A percentile compares a stretch with the other conserved stretches of the same genome.
Conservation (phyloP, 768 basidiomycete species). For the Arthromyces matolae region DNA sequence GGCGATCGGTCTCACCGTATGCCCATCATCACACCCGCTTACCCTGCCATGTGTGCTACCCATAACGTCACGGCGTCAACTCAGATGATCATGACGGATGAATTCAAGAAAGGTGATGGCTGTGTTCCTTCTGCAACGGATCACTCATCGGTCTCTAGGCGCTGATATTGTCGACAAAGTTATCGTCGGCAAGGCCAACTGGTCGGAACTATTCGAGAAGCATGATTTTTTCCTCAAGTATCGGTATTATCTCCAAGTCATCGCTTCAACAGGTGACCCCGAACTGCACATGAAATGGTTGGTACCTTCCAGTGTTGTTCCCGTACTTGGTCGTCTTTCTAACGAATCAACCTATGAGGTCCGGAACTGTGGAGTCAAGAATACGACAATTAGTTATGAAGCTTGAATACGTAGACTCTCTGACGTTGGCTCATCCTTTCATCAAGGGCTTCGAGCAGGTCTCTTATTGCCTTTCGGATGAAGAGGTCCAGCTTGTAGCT, state of each 20-base stretch:
- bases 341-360: constrained; percentile 27
- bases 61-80: constrained; percentile 97
- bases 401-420: constrained; percentile 91
- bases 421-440: constrained; percentile 92
- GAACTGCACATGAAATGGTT: constrained; percentile 95
- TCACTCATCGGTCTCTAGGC: constrained; percentile 43
- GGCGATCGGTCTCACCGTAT: constrained; percentile 92
- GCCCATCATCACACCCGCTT: constrained; percentile 99
- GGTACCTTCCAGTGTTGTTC: too few relatives aligned
- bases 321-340: constrained; percentile 54
- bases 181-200: constrained; percentile 74
- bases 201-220: constrained; percentile 92
- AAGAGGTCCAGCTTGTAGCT: constrained; percentile 84
- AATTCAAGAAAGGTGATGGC: constrained; percentile 81
- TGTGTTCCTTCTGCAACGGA: background rate
- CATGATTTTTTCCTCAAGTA: constrained; percentile 98
- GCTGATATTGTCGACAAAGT: constrained; percentile 93
- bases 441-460: constrained; percentile 90
- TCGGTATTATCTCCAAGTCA: constrained; percentile 93
- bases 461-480: constrained; percentile 77
- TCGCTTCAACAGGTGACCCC: constrained; percentile 79
- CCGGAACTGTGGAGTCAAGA: constrained; percentile 98
- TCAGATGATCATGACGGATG: constrained; percentile 92
- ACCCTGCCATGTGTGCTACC: constrained; percentile 98
- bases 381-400: constrained; percentile 97